phyloP scores from a whole-genome alignment of 306 rosid genomes.

The Rubus parviflorus region DNA sequence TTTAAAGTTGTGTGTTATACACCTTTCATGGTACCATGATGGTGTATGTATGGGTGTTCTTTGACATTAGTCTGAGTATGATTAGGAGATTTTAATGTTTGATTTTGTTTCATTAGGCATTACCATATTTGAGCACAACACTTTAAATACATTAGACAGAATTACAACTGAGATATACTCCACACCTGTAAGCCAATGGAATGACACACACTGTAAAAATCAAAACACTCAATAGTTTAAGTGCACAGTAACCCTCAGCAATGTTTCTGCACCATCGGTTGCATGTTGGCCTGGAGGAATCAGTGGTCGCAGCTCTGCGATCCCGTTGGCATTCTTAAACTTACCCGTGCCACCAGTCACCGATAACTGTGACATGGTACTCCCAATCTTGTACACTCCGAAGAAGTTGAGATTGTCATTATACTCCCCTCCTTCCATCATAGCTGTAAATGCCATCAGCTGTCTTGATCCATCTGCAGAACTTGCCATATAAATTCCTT shows the following conservation, averaged over 20 bases:
- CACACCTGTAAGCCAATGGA: slow-evolving; percentile 1
- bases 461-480: slow-evolving; percentile 85
- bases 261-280: slow-evolving; percentile 85
- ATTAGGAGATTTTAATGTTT: background rate
- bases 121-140: background rate
- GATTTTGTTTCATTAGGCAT: background rate
- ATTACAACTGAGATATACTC: slow-evolving; percentile 18
- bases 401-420: slow-evolving; percentile 85
- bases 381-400: slow-evolving; percentile 72
- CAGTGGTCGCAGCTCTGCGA: slow-evolving; percentile 74
- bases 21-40: background rate
- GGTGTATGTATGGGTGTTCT: background rate
- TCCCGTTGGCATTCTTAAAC: slow-evolving; percentile 80
- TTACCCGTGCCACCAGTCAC: slow-evolving; percentile 87
- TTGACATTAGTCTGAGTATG: background rate
- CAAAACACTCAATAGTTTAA: slow-evolving; percentile 47
- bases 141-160: slow-evolving; percentile 10
- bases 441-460: slow-evolving; percentile 85
- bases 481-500: slow-evolving; percentile 91
- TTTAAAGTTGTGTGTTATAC: background rate
- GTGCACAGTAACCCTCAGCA: slow-evolving; percentile 70
- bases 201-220: background rate
- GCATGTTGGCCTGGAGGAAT: slow-evolving; percentile 89
- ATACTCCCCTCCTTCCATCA: slow-evolving; percentile 93
- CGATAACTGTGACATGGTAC: slow-evolving; percentile 67